Percentiles rank a stretch among this genome's conserved stretches.
Conservation (phyloP, 169 alveolate species). For the Plasmodium adleri region DNA sequence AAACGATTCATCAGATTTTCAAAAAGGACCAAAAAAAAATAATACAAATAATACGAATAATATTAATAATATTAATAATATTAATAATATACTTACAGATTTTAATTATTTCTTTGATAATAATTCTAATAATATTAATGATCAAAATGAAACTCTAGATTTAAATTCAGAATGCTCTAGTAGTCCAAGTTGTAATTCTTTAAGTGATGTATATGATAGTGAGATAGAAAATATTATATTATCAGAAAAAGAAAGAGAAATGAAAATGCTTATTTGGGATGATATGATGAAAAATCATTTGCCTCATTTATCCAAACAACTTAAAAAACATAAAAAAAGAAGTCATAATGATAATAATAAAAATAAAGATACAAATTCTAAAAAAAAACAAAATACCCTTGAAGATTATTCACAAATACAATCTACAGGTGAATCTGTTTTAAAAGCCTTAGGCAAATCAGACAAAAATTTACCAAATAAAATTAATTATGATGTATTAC, state of each 20-base stretch:
- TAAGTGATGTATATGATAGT: conserved; percentile 80
- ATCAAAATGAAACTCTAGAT: conserved; percentile 9
- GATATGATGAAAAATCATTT: conserved; percentile 88
- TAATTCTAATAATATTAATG: conserved; percentile 28
- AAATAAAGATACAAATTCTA: conserved; percentile 77
- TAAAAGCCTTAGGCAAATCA: conserved; percentile 65
- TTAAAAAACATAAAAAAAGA: conserved; percentile 79
- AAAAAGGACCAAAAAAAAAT: not conserved
- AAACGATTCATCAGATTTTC: conserved; percentile 10
- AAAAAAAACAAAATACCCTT: conserved; percentile 73
- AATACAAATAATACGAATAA: not conserved
- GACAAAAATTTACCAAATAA: conserved; percentile 29
- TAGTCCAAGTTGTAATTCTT: conserved; percentile 34
- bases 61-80: not conserved
- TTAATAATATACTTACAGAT: conserved; percentile 37
- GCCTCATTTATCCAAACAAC: conserved; percentile 86
- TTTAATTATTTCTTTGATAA: conserved; percentile 56
- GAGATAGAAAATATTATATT: conserved; percentile 84
- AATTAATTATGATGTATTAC: conserved; percentile 66
- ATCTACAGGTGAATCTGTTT: conserved; percentile 71
- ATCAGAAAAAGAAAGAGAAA: conserved; percentile 85
- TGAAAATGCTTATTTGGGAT: conserved; percentile 90
- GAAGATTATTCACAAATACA: conserved; percentile 63
- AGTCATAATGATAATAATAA: conserved; percentile 74
- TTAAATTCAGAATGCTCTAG: conserved; percentile 23